These are phyloP conservation scores for Plasmodium knowlesi DNA, from an alignment of 169 alveolate species.

Conservation along the genomic window DNA sequence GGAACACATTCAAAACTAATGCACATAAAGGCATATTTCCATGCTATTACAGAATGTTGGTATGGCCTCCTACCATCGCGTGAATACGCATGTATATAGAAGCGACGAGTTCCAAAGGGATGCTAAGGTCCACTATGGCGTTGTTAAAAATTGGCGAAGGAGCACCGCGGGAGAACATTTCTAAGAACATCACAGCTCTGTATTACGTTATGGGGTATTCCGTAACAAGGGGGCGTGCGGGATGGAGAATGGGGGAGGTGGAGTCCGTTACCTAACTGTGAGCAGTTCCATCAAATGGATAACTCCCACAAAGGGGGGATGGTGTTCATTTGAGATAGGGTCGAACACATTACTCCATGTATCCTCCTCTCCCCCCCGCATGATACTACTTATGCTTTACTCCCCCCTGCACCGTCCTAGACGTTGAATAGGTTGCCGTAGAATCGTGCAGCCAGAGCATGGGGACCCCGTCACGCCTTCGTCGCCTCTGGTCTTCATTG, in stretches of 20 bases:
- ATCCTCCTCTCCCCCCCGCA: not conserved
- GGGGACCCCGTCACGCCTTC: slow-evolving; percentile 28
- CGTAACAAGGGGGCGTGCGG: not conserved
- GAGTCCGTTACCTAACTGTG: not conserved
- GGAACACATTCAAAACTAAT: not conserved
- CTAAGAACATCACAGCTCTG: not conserved
- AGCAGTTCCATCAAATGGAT: not conserved
- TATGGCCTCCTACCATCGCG: not conserved
- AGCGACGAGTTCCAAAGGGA: not conserved
- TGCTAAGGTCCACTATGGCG: not conserved
- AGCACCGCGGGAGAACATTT: not conserved
- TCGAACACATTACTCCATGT: not conserved
- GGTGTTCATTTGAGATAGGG: not conserved
- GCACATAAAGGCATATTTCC: not conserved
- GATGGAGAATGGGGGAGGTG: too few relatives aligned
- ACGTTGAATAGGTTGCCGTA: slow-evolving; percentile 24
- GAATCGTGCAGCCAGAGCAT: slow-evolving; percentile 50
- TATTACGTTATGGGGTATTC: not conserved
- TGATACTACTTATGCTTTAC: not conserved
- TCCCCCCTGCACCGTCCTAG: not conserved
- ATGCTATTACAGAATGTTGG: not conserved
- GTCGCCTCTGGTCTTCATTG: not conserved
- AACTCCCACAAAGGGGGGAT: not conserved
- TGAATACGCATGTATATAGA: not conserved
- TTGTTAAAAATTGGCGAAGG: not conserved